Base-by-base conservation (phyloP, 1,284 basidiomycete species). In the Boletus smithii region DNA sequence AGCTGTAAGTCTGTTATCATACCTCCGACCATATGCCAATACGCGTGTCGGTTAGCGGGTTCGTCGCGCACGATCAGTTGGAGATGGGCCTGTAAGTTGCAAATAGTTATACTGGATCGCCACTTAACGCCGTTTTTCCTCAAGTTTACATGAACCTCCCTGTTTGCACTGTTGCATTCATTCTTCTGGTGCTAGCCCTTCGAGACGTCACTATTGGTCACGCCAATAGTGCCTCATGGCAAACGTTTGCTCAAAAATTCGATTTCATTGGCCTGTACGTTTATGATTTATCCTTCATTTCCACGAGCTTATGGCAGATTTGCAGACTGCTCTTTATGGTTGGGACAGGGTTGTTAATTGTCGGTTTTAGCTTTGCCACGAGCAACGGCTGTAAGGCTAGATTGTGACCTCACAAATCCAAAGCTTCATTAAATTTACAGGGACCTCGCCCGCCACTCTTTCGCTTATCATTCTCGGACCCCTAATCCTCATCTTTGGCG, bases 81-180 rank as follows among this genome's bases (percentile, higher is more conserved):
- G 87, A 74, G 88, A 75, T 89, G 85, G 83, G 84, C 79, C 50
- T 90, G 88, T 90, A 68, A 69, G 87, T 76, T 18, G 18, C 31
- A 23, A 29, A 46, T n/a, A 9, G 20, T 44, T 29, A 13, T 38
- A 5, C 30, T 32, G 29, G 45, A 39, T 39, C 33, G 17, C 47
- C 27, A 30, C 48, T 65, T 37, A 52, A 33, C 31, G n/a, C 44
- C 27, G 40, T 50, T 44, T 38, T 53, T 23, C 24, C 29, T 35
- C 32, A 46, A 89, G 88, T 91, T 63, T 89, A 80, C 62, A 73
- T 91, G 58, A 91, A 90, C 68, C 70, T 90, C 38, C 88, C 88
- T n/a, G 69, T 89, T 43, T 85, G 83, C 60, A 62, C 77, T 23
- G 56, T 80, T 20, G 81, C 83, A 13, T 72, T 75, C 50, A 50